These are phyloP conservation scores for Kockiozyma suomiensis DNA, from an alignment of 805 yeast species.

Conservation along the genomic window DNA sequence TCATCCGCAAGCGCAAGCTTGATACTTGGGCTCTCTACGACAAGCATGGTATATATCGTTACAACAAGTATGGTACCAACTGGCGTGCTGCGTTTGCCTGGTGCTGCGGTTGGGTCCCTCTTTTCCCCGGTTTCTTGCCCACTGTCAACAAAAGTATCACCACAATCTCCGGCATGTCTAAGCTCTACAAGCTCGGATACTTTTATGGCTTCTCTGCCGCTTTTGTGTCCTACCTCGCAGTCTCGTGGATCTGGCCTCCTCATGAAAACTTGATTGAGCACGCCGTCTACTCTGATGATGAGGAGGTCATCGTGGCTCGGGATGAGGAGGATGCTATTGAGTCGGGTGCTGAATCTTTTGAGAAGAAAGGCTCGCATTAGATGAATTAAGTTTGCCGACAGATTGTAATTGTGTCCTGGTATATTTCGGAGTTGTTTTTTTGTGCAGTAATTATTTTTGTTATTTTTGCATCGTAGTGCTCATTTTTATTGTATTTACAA, in stretches of 20 bases:
- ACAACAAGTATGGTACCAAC: slow-evolving; percentile 48
- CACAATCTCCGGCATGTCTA: slow-evolving; percentile 11
- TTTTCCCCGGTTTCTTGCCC: slow-evolving; percentile 31
- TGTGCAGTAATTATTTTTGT: neutral
- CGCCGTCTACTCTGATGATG: slow-evolving; percentile 25
- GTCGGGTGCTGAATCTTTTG: slow-evolving; percentile 1
- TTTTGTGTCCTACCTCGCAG: slow-evolving; percentile 19
- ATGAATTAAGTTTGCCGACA: neutral
- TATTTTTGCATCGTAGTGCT: too few species aligned
- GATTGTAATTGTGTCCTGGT: neutral
- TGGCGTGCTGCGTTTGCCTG: slow-evolving; percentile 49
- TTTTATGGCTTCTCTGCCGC: slow-evolving; percentile 35
- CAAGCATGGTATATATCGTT: slow-evolving; percentile 48
- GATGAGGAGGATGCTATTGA: slow-evolving; percentile 18
- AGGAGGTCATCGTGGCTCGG: slow-evolving; percentile 8
- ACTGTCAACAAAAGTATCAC: slow-evolving; percentile 17
- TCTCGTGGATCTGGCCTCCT: slow-evolving; percentile 25
- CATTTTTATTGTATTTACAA: too few species aligned
- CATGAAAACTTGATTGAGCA: slow-evolving; percentile 19
- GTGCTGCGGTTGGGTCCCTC: slow-evolving; percentile 39
- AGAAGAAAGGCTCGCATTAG: slow-evolving; percentile 5
- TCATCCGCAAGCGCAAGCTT: slow-evolving; percentile 47
- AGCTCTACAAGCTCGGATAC: slow-evolving; percentile 36
- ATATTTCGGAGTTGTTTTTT: neutral
- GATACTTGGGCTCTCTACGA: slow-evolving; percentile 50